Conservation (phyloP, 306 rosid genomes). For the Abrus precatorius region DNA sequence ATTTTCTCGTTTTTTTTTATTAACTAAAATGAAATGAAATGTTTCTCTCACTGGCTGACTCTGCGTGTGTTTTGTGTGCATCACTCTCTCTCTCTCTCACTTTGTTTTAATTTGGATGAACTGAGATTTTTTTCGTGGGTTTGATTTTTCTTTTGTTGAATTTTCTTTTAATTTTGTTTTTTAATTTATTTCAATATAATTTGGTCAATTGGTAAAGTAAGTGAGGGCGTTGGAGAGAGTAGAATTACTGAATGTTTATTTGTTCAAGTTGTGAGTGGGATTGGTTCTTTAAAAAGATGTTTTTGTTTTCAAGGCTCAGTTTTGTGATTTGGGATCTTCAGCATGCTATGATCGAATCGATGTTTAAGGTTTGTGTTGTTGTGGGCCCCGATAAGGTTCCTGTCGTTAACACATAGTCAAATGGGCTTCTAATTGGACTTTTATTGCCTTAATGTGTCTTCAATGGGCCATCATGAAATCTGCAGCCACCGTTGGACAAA, state of each 20-base stretch:
- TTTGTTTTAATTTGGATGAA: constrained; percentile 57
- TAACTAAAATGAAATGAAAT: constrained; percentile 38
- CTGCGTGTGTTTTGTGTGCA: not conserved
- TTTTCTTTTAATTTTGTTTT: not conserved
- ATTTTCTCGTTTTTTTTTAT: not conserved
- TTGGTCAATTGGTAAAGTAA: constrained; percentile 19
- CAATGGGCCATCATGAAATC: not conserved
- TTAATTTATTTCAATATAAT: not conserved
- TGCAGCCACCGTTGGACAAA: not conserved
- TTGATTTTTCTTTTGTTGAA: constrained; percentile 30
- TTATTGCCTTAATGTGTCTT: too few relatives aligned
- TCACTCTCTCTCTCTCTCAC: constrained; percentile 11
- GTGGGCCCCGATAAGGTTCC: constrained; percentile 51
- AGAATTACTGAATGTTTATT: constrained; percentile 41
- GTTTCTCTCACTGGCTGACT: constrained; percentile 44
- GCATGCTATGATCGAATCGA: constrained; percentile 52
- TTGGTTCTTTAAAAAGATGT: constrained; percentile 34
- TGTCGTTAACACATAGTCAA: not conserved
- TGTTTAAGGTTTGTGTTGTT: constrained; percentile 57
- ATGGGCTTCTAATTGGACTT: constrained; percentile 37
- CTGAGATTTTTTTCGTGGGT: constrained; percentile 28
- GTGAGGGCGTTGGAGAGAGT: constrained; percentile 34
- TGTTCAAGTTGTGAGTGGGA: constrained; percentile 40
- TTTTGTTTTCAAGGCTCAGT: constrained; percentile 31
- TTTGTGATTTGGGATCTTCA: constrained; percentile 55